These are phyloP conservation scores for Aspergillus niger DNA, from an alignment of 2,329 filamentous ascomycete species.

Conservation along the genomic window DNA sequence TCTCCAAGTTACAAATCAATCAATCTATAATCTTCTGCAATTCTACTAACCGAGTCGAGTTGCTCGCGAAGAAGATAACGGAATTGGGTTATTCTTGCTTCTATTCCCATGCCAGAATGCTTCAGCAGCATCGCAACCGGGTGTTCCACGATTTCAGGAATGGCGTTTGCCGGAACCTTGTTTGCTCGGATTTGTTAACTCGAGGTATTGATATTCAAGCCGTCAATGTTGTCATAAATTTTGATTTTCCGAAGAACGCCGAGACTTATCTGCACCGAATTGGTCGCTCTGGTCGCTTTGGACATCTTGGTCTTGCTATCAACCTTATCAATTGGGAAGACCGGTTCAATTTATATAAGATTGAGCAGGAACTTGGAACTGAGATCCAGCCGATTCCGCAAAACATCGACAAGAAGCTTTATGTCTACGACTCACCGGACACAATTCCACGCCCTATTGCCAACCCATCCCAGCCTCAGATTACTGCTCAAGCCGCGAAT, in stretches of 20 bases:
- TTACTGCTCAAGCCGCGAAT: slow-evolving; percentile 22
- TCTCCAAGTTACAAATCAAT: slow-evolving; percentile 99
- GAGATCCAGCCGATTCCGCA: slow-evolving; percentile 96
- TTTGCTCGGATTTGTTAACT: slow-evolving; percentile 95
- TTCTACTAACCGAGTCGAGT: slow-evolving; percentile 95
- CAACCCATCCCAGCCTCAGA: slow-evolving; percentile 48
- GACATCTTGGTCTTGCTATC: slow-evolving; percentile 94
- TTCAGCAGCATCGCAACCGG: slow-evolving; percentile 93
- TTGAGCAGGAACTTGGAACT: slow-evolving; percentile 94
- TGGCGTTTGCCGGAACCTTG: slow-evolving; percentile 94
- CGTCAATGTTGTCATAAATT: slow-evolving; percentile 99
- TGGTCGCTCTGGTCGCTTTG: slow-evolving; percentile 94
- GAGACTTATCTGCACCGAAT: slow-evolving; percentile 99
- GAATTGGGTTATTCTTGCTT: slow-evolving; percentile 99
- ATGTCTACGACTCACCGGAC: slow-evolving; percentile 96
- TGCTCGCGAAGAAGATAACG: slow-evolving; percentile 98
- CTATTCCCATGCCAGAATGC: slow-evolving; percentile 98
- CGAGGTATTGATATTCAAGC: slow-evolving; percentile 99
- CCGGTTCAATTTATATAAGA: slow-evolving; percentile 97
- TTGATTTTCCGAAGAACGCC: slow-evolving; percentile 98
- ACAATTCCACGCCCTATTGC: slow-evolving; percentile 83
- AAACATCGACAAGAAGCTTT: slow-evolving; percentile 94
- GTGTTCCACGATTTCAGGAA: slow-evolving; percentile 99
- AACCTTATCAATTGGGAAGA: slow-evolving; percentile 99
- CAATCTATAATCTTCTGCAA: slow-evolving; percentile 99